A percentile compares a stretch with the other conserved stretches of the same genome.
phyloP scores from a whole-genome alignment of 441 rosid species.

The Lepidium campestre region DNA sequence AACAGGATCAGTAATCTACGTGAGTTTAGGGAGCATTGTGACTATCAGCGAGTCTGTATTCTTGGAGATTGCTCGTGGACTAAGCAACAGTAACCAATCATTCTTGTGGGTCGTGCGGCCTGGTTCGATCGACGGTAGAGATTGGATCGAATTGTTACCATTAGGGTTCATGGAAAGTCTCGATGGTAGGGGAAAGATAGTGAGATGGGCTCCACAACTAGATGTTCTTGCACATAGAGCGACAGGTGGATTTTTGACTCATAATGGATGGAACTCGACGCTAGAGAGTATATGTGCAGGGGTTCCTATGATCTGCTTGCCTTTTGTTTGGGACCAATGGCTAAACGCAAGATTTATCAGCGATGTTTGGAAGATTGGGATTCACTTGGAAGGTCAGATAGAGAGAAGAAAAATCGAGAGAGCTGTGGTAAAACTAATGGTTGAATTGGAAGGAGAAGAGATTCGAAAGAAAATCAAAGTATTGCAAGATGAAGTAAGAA shows the following conservation, averaged over 20 bases:
- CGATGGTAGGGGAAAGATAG: constrained; percentile 12
- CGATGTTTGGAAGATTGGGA: constrained; percentile 35
- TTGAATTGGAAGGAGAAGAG: constrained; percentile 26
- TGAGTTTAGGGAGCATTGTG: constrained; percentile 33
- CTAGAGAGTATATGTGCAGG: constrained; percentile 29
- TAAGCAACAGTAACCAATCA: constrained; percentile 19
- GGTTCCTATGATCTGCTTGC: constrained; percentile 38
- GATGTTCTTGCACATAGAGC: constrained; percentile 24
- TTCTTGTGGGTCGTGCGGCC: constrained; percentile 35
- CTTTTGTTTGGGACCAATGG: constrained; percentile 34
- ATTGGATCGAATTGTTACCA: constrained; percentile 19
- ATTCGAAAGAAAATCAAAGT: constrained; percentile 24
- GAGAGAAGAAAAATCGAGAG: constrained; percentile 33
- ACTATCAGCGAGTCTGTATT: constrained; percentile 16
- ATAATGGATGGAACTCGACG: constrained; percentile 32
- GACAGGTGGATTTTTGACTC: constrained; percentile 22
- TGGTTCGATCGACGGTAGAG: constrained; percentile 14
- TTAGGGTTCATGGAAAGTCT: constrained; percentile 21
- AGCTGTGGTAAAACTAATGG: constrained; percentile 27
- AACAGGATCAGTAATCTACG: constrained; percentile 26
- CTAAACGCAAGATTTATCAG: constrained; percentile 30
- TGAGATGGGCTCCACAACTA: constrained; percentile 25
- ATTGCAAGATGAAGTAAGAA: constrained; percentile 21
- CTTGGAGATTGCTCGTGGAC: constrained; percentile 33
- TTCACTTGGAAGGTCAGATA: constrained; percentile 27